Conservation (phyloP, 2,329 filamentous ascomycete species). For the Fusarium sp. region DNA sequence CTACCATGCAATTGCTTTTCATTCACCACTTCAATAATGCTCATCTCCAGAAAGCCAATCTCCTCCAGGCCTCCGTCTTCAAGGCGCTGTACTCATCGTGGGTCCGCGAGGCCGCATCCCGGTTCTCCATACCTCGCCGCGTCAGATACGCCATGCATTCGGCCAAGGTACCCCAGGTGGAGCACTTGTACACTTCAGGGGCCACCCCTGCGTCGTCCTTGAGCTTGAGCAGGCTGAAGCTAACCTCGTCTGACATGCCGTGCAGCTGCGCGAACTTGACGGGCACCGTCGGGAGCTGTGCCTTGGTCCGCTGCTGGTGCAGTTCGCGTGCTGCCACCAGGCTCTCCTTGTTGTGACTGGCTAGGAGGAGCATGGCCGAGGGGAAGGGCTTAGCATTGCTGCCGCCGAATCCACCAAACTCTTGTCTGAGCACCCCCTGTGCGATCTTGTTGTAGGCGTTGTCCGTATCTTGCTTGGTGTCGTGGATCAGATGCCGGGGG, state of each 20-base stretch:
- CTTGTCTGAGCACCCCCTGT: slow-evolving; percentile 56
- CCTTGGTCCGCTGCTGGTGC: slow-evolving; percentile 55
- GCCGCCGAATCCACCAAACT: slow-evolving; percentile 55
- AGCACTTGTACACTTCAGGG: slow-evolving; percentile 54
- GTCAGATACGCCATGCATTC: slow-evolving; percentile 55
- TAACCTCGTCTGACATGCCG: slow-evolving; percentile 69
- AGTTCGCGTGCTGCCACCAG: slow-evolving; percentile 57
- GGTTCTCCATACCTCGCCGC: slow-evolving; percentile 53
- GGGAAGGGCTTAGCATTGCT: slow-evolving; percentile 53
- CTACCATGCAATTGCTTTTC: not conserved
- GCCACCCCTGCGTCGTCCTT: slow-evolving; percentile 40
- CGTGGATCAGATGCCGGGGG: slow-evolving; percentile 61
- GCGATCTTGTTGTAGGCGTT: slow-evolving; percentile 62
- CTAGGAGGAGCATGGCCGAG: slow-evolving; percentile 60
- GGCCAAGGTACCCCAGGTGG: slow-evolving; percentile 53
- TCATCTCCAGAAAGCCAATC: slow-evolving; percentile 44
- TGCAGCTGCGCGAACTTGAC: slow-evolving; percentile 65
- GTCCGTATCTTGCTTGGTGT: slow-evolving; percentile 65
- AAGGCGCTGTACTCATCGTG: slow-evolving; percentile 46
- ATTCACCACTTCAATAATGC: not conserved
- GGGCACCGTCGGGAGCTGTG: slow-evolving; percentile 46
- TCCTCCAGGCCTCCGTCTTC: slow-evolving; percentile 45
- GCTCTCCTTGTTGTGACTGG: slow-evolving; percentile 62
- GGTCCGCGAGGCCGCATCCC: slow-evolving; percentile 51
- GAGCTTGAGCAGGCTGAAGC: slow-evolving; percentile 59